These are phyloP conservation scores for Coniochaeta ligniaria DNA, from an alignment of 2,329 filamentous ascomycete genomes.

Conservation along the genomic window DNA sequence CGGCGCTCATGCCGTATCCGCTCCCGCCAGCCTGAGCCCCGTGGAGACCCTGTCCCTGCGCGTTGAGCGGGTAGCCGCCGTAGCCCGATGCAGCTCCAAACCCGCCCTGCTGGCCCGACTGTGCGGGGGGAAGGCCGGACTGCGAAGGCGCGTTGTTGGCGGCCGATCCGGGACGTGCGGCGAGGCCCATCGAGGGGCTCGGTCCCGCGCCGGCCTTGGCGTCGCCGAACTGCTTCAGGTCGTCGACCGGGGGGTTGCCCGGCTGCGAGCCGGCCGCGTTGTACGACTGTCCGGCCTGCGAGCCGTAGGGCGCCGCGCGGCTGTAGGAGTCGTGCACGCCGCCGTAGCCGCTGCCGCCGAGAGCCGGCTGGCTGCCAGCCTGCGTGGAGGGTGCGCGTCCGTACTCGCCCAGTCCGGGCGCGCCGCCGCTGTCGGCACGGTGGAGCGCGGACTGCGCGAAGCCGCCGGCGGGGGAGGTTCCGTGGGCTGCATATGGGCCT, in stretches of 20 bases:
- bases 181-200: constrained; percentile 44
- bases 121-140: constrained; percentile 46
- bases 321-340: constrained; percentile 48
- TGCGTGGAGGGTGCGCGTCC: constrained; percentile 43
- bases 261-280: constrained; percentile 41
- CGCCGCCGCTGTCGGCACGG: constrained; percentile 42
- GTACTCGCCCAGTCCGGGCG: constrained; percentile 46
- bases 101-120: constrained; percentile 41
- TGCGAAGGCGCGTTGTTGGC: constrained; percentile 41
- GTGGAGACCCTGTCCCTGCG: constrained; percentile 43
- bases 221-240: constrained; percentile 54
- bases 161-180: constrained; percentile 51
- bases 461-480: constrained; percentile 42
- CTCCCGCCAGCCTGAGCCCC: constrained; percentile 35
- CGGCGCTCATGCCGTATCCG: constrained; percentile 47
- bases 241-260: constrained; percentile 37
- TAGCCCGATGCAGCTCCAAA: constrained; percentile 43
- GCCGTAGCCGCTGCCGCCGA: constrained; percentile 41
- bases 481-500: constrained; percentile 45
- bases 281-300: constrained; percentile 47
- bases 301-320: constrained; percentile 46
- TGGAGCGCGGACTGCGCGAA: constrained; percentile 47
- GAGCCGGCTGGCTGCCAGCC: constrained; percentile 40
- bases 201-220: constrained; percentile 46
- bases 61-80: constrained; percentile 47